Conservation (phyloP, 2,329 filamentous ascomycete species). For the Tolypocladium guangdongense region DNA sequence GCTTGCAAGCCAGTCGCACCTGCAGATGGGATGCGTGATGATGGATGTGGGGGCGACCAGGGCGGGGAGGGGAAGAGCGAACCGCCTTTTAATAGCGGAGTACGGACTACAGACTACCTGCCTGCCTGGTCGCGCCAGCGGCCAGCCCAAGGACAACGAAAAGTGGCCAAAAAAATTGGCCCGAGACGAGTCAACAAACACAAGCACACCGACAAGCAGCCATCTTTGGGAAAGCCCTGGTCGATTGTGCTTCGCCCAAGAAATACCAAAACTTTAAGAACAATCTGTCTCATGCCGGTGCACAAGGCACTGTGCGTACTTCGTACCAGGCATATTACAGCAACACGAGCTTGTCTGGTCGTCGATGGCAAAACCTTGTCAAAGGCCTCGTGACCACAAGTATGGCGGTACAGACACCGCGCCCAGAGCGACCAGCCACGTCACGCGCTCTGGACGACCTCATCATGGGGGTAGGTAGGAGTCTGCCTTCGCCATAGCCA, state of each 20-base stretch:
- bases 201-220: background rate
- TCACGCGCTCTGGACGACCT: conserved; percentile 33
- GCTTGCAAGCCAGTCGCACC: background rate
- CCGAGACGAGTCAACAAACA: background rate
- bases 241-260: background rate
- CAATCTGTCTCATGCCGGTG: background rate
- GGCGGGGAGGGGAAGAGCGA: background rate
- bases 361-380: background rate
- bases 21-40: background rate
- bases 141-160: too few species aligned
- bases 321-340: background rate
- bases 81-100: too few species aligned
- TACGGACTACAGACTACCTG: too few species aligned
- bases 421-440: conserved; percentile 7
- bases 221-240: background rate
- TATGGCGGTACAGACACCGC: background rate
- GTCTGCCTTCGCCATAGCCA: background rate
- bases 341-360: background rate
- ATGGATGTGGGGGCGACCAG: background rate
- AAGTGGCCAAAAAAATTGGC: background rate
- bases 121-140: background rate
- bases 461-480: conserved; percentile 42
- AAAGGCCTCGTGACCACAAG: background rate
- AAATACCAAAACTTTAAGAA: background rate
- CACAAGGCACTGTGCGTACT: background rate